Base-by-base conservation (phyloP, 345 rosid species). In the Brassica rapa region DNA sequence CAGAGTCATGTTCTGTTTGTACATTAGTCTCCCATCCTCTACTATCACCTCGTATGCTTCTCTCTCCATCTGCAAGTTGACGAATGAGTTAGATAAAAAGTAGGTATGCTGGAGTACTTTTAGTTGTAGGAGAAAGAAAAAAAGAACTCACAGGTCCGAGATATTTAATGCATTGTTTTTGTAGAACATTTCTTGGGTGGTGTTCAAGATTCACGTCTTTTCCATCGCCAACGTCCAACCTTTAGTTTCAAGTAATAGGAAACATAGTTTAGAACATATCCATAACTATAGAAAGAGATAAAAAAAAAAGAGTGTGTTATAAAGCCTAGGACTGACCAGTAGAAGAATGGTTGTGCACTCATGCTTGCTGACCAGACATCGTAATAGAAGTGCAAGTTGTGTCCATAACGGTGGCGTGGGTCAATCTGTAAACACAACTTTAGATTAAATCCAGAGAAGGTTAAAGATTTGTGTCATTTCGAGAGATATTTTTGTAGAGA, bases 391-490 rank as follows among this genome's bases (percentile, higher is more conserved):
- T 90, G 97, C 62, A 92, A 84, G 77, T 90, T 92, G 84, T 92
- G 97, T 39, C 97, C 97, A 82, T 92, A 92, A 14, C 97, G 87
- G 80, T 92, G 97, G 11, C 91, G 89, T 30, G 96, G 92, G 59
- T 92, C 97, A 55, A 92, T 92, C 97, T 90, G 81, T 68, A 49
- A 32, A 33, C 10, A 43, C 25, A 61, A 37, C 2, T 75, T 37
- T 80, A 70, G 32, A 30, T 27, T 19, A 8, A 33, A 14, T 61
- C 21, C 68, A 78, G 1, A 64, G 25, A 35, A 5, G 5, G 4
- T 49, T 49, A 3, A 41, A 29, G 67, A 14, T 57, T 14, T 21
- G n/a, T 78, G 24, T 16, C 53, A 78, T 64, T 46, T 24, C 5
- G 8, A 37, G 49, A 41, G 49, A 16, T 29, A 43, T 21, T 62